Conservation (phyloP, 140 eudicot species). For the Senecio squalidus region DNA sequence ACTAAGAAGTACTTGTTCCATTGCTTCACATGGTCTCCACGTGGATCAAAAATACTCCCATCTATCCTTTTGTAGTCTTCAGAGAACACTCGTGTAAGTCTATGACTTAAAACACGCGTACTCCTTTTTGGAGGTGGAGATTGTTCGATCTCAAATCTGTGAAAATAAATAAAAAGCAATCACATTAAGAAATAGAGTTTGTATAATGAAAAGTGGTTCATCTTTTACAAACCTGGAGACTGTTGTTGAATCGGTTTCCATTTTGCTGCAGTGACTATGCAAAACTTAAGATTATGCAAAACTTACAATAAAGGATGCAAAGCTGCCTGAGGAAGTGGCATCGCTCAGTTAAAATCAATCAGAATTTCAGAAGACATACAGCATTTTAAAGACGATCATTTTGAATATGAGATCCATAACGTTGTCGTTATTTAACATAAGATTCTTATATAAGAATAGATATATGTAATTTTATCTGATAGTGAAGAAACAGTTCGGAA, state of each 20-base stretch:
- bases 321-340: not conserved
- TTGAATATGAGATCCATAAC: conserved; percentile 14
- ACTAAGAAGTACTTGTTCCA: conserved; percentile 67
- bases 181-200: not conserved
- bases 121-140: conserved; percentile 11
- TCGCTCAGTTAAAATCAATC: not conserved
- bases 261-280: conserved; percentile 15
- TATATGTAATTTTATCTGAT: not conserved
- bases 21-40: conserved; percentile 36
- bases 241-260: conserved; percentile 36
- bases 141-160: conserved; percentile 37
- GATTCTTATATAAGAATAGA: no score
- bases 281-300: not conserved
- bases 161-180: conserved; percentile 13
- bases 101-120: conserved; percentile 24
- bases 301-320: not conserved
- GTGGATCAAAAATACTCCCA: conserved; percentile 61
- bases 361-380: not conserved
- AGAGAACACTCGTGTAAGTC: conserved; percentile 67
- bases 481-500: not conserved
- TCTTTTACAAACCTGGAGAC: conserved; percentile 37
- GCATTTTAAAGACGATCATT: not conserved
- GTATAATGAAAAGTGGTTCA: not conserved
- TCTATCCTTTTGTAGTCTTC: conserved; percentile 54
- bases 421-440: no score